Base-by-base conservation (phyloP, 768 basidiomycete species). In the Omphalotus guepiniiformis region DNA sequence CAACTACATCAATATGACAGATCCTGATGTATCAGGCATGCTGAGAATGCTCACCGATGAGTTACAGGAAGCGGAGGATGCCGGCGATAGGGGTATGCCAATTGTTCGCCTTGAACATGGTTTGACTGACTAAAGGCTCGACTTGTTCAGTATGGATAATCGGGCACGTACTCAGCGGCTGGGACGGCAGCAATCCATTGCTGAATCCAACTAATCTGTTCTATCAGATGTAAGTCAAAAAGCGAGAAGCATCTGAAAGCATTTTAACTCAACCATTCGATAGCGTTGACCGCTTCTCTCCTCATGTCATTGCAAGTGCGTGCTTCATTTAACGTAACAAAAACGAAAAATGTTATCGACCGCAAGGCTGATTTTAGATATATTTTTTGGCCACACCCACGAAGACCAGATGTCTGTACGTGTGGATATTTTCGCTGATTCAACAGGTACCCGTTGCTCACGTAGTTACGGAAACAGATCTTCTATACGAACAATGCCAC, bases 381-480 rank as follows among this genome's bases (percentile, higher is more conserved):
- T 88, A n/a, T 87, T 88, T 69, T 89, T 72, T 58, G 87, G 87
- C 5, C 88, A 89, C 56, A 79, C 81, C 0, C 85, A 88, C 47
- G 83, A 88, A 59, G 86, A 88, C 61, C 75, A 85, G 63, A 53
- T 86, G 32, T 80, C 76, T 25, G 83, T 83, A 50, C 27, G 64
- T 63, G 42, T 16, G 22, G 16, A 28, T 13, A 16, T 18, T 37
- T 36, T 37, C 13, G 46, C 12, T 27, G n/a, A 11, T 36, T 3
- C 26, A 6, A n/a, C 19, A 7, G n/a, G 13, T 11, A 6, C 16
- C 18, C 8, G 28, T 3, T 34, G n/a, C 26, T 30, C 47, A 35
- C 18, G 28, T 6, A 13, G 22, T 43, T 37, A n/a, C 9, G n/a
- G n/a, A 9, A 21, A 25, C 42, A 85, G 83, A 81, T 88, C 30